A percentile compares a stretch with the other conserved stretches of the same genome.
Evolutionary conservation across 2,329 filamentous ascomycete genomes (phyloP).

Genomic region (Raffaelea arxii): DNA sequence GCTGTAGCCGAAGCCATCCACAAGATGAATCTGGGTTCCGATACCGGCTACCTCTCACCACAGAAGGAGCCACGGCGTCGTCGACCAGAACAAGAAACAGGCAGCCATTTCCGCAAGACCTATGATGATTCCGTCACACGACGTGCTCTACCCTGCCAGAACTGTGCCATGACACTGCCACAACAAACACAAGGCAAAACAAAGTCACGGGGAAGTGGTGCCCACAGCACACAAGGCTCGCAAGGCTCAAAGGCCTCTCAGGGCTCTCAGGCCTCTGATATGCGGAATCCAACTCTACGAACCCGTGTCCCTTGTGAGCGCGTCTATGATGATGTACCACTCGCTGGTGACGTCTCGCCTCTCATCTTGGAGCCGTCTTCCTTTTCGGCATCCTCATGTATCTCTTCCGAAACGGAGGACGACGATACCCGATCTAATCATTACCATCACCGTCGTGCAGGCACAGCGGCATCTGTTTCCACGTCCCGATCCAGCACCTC

Average conservation of each 20-base stretch:
- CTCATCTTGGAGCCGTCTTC: slow-evolving; percentile 41
- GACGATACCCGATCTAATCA: slow-evolving; percentile 30
- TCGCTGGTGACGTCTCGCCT: slow-evolving; percentile 34
- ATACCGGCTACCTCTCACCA: background rate
- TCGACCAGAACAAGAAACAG: slow-evolving; percentile 18
- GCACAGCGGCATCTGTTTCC: slow-evolving; percentile 32
- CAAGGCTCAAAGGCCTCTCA: too few relatives aligned
- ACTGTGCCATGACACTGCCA: slow-evolving; percentile 58
- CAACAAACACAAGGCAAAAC: slow-evolving; percentile 26
- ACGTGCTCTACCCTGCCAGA: slow-evolving; percentile 55
- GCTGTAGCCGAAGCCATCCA: slow-evolving; percentile 37
- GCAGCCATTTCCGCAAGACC: slow-evolving; percentile 43
- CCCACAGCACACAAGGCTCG: too few relatives aligned
- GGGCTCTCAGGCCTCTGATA: too few relatives aligned
- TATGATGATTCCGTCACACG: slow-evolving; percentile 58
- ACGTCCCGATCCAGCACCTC: slow-evolving; percentile 45
- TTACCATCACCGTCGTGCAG: slow-evolving; percentile 26
- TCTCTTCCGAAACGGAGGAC: slow-evolving; percentile 38
- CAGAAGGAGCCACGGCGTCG: background rate
- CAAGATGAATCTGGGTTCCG: slow-evolving; percentile 32
- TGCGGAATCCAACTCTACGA: slow-evolving; percentile 45
- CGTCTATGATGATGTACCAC: slow-evolving; percentile 38
- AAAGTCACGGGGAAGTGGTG: background rate
- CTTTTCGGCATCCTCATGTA: slow-evolving; percentile 30
- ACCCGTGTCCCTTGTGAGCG: slow-evolving; percentile 52